Conservation (phyloP, 2,329 filamentous ascomycete genomes). For the Diaporthe sp. region DNA sequence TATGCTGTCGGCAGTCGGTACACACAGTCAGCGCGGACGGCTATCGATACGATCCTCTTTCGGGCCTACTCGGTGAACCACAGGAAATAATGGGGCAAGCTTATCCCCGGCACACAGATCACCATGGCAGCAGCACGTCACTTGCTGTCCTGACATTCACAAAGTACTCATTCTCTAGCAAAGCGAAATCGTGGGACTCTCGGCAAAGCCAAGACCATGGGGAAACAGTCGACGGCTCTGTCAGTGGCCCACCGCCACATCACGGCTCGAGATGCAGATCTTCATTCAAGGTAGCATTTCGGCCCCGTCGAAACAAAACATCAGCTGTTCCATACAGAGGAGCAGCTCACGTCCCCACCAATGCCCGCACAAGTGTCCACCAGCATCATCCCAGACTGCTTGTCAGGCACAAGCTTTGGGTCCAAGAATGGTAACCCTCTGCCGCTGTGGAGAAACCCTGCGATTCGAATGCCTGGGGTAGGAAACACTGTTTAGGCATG, state of each 20-base stretch:
- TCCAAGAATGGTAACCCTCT: neutral
- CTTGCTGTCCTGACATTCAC: neutral
- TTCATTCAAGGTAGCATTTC: neutral
- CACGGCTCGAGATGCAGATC: neutral
- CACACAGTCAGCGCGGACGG: neutral
- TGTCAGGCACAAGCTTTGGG: slow-evolving; percentile 24
- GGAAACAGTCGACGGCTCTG: slow-evolving; percentile 17
- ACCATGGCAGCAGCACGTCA: neutral
- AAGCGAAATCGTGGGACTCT: slow-evolving; percentile 21
- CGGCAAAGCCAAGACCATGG: neutral
- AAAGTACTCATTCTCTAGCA: neutral
- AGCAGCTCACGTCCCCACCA: slow-evolving; percentile 36
- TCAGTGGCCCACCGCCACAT: neutral
- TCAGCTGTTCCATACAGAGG: slow-evolving; percentile 37
- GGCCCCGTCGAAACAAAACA: slow-evolving; percentile 39
- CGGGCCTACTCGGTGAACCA: neutral
- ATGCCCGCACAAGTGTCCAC: slow-evolving; percentile 23
- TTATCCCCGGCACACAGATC: neutral
- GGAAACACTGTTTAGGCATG: slow-evolving; percentile 23
- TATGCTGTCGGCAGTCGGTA: neutral
- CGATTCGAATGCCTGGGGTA: slow-evolving; percentile 26
- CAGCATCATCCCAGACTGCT: slow-evolving; percentile 4
- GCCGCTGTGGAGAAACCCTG: slow-evolving; percentile 22
- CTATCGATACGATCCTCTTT: neutral
- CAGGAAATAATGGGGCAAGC: neutral